A percentile compares a stretch with the other conserved stretches of the same genome.
Evolutionary conservation across 106 monocot genomes (phyloP).

Genomic region (Allium cepa): DNA sequence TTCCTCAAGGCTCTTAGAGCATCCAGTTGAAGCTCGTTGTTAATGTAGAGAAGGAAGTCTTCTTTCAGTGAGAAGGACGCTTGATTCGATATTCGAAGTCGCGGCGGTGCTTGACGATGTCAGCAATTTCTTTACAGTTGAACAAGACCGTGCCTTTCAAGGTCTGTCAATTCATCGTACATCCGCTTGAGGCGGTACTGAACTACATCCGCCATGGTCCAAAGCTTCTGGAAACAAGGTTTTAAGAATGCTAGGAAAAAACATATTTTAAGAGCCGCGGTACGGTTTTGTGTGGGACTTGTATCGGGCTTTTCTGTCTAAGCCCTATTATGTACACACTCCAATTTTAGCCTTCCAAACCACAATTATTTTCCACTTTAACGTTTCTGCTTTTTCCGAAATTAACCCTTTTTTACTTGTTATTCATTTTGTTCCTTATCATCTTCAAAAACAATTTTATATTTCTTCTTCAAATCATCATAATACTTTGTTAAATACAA

Average conservation of each 20-base stretch:
- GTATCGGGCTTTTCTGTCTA: no score
- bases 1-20: slow-evolving; percentile 49
- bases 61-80: slow-evolving; percentile 56
- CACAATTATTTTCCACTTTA: no score
- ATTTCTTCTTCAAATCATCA: no score
- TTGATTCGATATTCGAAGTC: slow-evolving; percentile 87
- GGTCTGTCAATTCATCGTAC: slow-evolving; percentile 87
- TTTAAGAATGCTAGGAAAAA: not conserved
- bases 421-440: no score
- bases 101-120: slow-evolving; percentile 63
- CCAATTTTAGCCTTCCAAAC: no score
- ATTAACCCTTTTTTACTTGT: no score
- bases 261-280: no score
- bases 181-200: slow-evolving; percentile 84
- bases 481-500: no score
- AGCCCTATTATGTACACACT: no score
- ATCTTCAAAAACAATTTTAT: no score
- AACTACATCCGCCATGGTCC: slow-evolving; percentile 76
- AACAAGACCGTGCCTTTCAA: slow-evolving; percentile 65
- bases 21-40: slow-evolving; percentile 66
- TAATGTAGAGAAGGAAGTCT: slow-evolving; percentile 72
- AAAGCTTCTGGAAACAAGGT: not conserved
- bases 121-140: slow-evolving; percentile 50
- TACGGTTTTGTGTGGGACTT: no score
- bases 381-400: no score